Conservation (phyloP, 352 stramenopile species). For the Phytophthora tubulina region DNA sequence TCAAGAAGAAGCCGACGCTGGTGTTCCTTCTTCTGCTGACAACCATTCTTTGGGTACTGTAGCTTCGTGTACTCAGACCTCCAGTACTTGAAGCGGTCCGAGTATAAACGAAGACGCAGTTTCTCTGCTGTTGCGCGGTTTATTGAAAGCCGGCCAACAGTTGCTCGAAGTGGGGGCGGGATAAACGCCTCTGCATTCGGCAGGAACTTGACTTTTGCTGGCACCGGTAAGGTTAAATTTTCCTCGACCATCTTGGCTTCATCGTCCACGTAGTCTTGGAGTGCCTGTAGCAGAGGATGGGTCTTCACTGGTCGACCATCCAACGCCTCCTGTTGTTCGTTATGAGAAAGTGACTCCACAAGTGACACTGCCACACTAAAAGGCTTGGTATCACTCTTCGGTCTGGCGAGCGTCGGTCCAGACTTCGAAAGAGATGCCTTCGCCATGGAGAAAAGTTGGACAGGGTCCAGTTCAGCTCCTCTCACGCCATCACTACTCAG, state of each 20-base stretch:
- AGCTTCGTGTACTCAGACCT: constrained; percentile 52
- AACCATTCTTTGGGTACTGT: constrained; percentile 43
- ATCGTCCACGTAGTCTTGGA: constrained; percentile 73
- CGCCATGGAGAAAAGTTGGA: constrained; percentile 38
- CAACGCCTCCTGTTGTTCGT: constrained; percentile 74
- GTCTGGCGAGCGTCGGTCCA: constrained; percentile 12
- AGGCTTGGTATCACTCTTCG: constrained; percentile 50
- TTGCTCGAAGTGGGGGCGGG: constrained; percentile 21
- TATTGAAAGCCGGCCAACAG: constrained; percentile 38
- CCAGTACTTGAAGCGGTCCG: constrained; percentile 60
- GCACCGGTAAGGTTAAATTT: constrained; percentile 25
- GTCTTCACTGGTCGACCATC: constrained; percentile 69
- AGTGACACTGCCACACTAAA: constrained; percentile 75
- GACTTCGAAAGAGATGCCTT: constrained; percentile 43
- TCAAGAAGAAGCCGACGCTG: constrained; percentile 54
- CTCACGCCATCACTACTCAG: constrained; percentile 30
- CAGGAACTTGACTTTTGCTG: constrained; percentile 45
- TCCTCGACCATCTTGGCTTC: constrained; percentile 46
- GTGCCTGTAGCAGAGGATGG: constrained; percentile 68
- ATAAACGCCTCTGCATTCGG: constrained; percentile 53
- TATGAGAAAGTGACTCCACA: constrained; percentile 75
- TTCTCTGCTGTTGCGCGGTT: constrained; percentile 52
- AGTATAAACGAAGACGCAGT: constrained; percentile 47
- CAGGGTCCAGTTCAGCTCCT: constrained; percentile 14
- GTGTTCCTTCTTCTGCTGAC: constrained; percentile 48